Conservation (phyloP, 345 rosid genomes). For the Mangifera indica region DNA sequence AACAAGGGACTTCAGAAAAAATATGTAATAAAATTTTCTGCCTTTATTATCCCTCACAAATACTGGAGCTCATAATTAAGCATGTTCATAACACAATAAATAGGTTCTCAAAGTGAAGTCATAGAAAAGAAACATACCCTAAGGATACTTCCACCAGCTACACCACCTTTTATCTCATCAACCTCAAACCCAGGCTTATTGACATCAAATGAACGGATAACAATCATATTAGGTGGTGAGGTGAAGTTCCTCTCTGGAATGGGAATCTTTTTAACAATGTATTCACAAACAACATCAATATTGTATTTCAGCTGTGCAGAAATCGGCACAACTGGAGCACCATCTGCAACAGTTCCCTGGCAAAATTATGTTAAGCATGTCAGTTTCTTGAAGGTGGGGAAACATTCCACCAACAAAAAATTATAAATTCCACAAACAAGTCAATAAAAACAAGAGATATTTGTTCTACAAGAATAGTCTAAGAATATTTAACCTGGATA, state of each 20-base stretch:
- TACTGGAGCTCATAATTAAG: neutral
- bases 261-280: conserved; percentile 87
- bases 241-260: conserved; percentile 89
- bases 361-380: conserved; percentile 6
- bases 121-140: conserved; percentile 42
- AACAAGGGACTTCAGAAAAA: neutral
- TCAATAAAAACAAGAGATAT: neutral
- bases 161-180: conserved; percentile 96
- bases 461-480: neutral
- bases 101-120: neutral
- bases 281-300: conserved; percentile 92
- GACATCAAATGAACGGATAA: conserved; percentile 93
- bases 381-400: neutral
- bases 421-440: neutral
- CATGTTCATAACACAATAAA: neutral
- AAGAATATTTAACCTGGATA: conserved; percentile 50
- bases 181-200: conserved; percentile 92
- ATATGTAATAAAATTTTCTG: neutral
- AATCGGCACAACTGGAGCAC: conserved; percentile 89
- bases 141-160: conserved; percentile 97
- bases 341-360: conserved; percentile 93
- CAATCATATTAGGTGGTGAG: conserved; percentile 94
- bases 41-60: neutral
- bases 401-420: neutral
- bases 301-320: conserved; percentile 95